Evolutionary conservation across 352 stramenopile species (phyloP).

Genomic region (Globisporangium parvum): DNA sequence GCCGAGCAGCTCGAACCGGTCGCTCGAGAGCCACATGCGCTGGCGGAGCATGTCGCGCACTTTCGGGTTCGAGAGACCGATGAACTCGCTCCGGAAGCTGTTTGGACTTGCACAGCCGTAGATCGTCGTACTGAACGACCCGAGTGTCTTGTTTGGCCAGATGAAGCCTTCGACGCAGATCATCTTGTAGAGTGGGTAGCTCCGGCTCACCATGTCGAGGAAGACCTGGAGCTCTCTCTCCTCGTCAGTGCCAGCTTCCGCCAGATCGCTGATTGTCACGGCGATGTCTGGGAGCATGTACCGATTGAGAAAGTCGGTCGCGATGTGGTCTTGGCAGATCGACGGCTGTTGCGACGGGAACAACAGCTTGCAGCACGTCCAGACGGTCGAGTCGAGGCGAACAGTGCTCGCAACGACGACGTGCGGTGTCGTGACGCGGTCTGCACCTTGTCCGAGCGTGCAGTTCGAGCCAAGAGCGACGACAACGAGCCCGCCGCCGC

Average conservation of each 20-base stretch:
- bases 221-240: conserved; percentile 15
- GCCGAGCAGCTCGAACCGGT: conserved; percentile 14
- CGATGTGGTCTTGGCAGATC: conserved; percentile 19
- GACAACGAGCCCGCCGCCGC: conserved; percentile 10
- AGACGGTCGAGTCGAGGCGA: conserved; percentile 18
- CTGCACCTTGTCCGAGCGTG: conserved; percentile 6
- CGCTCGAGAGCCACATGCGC: conserved; percentile 15
- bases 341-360: conserved; percentile 15
- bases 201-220: conserved; percentile 18
- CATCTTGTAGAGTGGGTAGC: conserved; percentile 16
- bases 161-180: conserved; percentile 18
- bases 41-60: conserved; percentile 12
- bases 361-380: conserved; percentile 19
- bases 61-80: conserved; percentile 13
- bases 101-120: conserved; percentile 23
- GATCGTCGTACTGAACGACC: conserved; percentile 11
- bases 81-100: conserved; percentile 14
- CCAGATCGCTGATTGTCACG: conserved; percentile 2
- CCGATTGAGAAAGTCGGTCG: conserved; percentile 14
- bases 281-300: conserved; percentile 15
- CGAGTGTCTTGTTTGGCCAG: conserved; percentile 13
- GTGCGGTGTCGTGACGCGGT: conserved; percentile 5
- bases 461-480: conserved; percentile 16
- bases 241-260: conserved; percentile 6
- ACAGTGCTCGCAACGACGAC: conserved; percentile 16